These are phyloP conservation scores for Thalassiosira delicatula DNA, from an alignment of 352 stramenopile genomes.

Conservation along the genomic window DNA sequence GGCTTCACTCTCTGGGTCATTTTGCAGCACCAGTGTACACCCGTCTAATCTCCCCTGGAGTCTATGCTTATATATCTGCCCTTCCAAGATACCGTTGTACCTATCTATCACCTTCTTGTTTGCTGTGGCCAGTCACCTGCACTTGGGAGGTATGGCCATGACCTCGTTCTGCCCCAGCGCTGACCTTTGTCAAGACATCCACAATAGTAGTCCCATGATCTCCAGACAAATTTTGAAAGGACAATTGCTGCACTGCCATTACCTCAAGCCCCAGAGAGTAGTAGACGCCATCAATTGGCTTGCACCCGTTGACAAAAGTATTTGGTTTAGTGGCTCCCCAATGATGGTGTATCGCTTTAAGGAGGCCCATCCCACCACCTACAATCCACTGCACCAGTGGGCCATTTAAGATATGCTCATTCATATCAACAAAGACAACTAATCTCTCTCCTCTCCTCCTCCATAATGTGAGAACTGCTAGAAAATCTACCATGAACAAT, in stretches of 20 bases:
- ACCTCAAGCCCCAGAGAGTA: slow-evolving; percentile 9
- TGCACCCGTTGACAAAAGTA: slow-evolving; percentile 12
- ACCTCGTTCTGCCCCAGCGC: neutral
- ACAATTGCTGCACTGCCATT: neutral
- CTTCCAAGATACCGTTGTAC: neutral
- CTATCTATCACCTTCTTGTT: neutral
- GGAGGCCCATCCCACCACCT: neutral
- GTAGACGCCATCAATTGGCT: slow-evolving; percentile 37
- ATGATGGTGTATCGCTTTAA: slow-evolving; percentile 4
- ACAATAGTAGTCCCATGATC: slow-evolving; percentile 41
- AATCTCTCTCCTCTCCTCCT: slow-evolving; percentile 10
- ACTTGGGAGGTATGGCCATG: neutral
- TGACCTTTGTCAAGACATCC: slow-evolving; percentile 22
- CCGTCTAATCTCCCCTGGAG: neutral
- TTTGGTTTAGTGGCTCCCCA: slow-evolving; percentile 17
- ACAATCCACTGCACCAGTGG: neutral
- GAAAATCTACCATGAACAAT: neutral
- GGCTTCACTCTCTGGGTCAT: neutral
- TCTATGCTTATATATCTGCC: neutral
- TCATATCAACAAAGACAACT: slow-evolving; percentile 35
- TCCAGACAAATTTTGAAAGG: slow-evolving; percentile 3
- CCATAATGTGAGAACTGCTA: neutral
- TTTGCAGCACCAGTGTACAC: neutral
- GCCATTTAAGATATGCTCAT: slow-evolving; percentile 6
- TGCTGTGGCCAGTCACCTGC: neutral